These are phyloP conservation scores for Candida maris DNA, from an alignment of 805 yeast genomes.

Conservation along the genomic window DNA sequence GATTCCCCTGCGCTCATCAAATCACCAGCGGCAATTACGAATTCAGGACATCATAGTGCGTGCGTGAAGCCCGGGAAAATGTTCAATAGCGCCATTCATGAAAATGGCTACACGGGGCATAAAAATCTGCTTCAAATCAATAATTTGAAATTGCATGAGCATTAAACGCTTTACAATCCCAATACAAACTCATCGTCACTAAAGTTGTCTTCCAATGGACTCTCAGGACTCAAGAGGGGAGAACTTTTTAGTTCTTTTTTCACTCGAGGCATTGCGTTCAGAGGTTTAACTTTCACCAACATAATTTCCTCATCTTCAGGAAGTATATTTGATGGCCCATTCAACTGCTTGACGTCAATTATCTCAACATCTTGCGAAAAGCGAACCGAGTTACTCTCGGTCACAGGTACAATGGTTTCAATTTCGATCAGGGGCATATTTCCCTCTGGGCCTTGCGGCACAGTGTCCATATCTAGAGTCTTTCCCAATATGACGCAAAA, in stretches of 20 bases:
- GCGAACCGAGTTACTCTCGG: constrained; percentile 45
- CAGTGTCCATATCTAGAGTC: constrained; percentile 42
- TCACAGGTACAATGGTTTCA: constrained; percentile 60
- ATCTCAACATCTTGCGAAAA: constrained; percentile 60
- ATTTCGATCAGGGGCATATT: constrained; percentile 65
- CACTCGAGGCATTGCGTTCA: background rate
- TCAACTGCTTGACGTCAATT: constrained; percentile 36
- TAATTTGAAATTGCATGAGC: too few species aligned
- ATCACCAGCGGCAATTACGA: too few species aligned
- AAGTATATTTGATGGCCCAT: constrained; percentile 14
- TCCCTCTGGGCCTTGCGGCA: constrained; percentile 70
- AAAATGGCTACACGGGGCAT: too few species aligned
- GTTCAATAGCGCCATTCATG: too few species aligned
- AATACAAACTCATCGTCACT: constrained; percentile 21
- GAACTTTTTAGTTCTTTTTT: background rate
- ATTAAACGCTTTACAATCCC: constrained; percentile 5
- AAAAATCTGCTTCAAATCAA: too few species aligned
- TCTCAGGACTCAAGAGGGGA: background rate
- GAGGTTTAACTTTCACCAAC: constrained; percentile 3
- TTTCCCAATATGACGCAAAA: constrained; percentile 59
- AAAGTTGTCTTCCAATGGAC: constrained; percentile 15
- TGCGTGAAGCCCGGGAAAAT: too few species aligned
- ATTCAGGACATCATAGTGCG: too few species aligned
- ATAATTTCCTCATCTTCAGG: constrained; percentile 23
- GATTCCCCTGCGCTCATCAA: constrained; percentile 50